These are phyloP conservation scores for Zoysia matrella DNA, from an alignment of 202 grass and related monocot genomes.

Conservation along the genomic window DNA sequence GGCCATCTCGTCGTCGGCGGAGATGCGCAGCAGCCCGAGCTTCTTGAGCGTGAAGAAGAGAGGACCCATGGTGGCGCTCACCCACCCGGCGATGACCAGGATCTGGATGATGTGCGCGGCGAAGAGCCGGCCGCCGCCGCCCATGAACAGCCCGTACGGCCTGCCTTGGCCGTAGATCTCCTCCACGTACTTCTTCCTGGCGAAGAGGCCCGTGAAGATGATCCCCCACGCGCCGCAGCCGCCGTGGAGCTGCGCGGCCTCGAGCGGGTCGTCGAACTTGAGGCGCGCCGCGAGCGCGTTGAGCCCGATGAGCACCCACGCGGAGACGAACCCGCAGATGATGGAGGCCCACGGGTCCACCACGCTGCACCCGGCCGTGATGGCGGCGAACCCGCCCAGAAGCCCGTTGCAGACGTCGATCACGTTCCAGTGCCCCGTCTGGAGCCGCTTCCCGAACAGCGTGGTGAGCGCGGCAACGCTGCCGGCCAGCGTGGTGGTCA, in stretches of 20 bases:
- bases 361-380: slow-evolving; percentile 87
- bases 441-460: slow-evolving; percentile 87
- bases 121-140: slow-evolving; percentile 78
- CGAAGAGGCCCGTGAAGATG: slow-evolving; percentile 94
- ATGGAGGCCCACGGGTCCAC: slow-evolving; percentile 94
- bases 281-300: slow-evolving; percentile 73
- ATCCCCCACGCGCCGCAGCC: slow-evolving; percentile 91
- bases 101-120: slow-evolving; percentile 77
- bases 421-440: slow-evolving; percentile 96
- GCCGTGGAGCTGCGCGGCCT: slow-evolving; percentile 92
- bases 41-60: slow-evolving; percentile 75
- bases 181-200: slow-evolving; percentile 68
- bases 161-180: slow-evolving; percentile 60
- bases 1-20: slow-evolving; percentile 71
- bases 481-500: slow-evolving; percentile 88
- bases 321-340: slow-evolving; percentile 92
- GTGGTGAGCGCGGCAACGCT: slow-evolving; percentile 92
- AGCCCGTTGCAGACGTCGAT: slow-evolving; percentile 94
- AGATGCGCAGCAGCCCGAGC: slow-evolving; percentile 72
- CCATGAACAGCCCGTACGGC: slow-evolving; percentile 92
- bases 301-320: slow-evolving; percentile 88
- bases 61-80: slow-evolving; percentile 79
- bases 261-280: slow-evolving; percentile 92
- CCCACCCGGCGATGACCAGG: slow-evolving; percentile 77
- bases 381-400: slow-evolving; percentile 92